Conservation (phyloP, 176 grass and related monocot species). For the Zoysia pacifica region DNA sequence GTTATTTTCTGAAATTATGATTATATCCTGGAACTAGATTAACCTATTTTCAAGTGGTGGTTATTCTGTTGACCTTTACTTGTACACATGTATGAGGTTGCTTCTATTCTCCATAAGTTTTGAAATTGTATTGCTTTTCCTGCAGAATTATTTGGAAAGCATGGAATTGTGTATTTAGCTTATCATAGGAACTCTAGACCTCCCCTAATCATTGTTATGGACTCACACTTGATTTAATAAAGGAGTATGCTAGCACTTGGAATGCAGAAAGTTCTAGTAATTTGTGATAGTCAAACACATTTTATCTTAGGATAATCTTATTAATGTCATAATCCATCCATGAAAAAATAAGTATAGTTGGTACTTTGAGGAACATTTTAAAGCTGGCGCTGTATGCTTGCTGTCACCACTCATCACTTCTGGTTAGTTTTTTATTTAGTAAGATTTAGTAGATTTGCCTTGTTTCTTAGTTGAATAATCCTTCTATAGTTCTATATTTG, state of each 20-base stretch:
- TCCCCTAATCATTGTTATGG: background rate
- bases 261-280: background rate
- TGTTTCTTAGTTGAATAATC: background rate
- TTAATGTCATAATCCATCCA: background rate
- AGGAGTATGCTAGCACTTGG: background rate
- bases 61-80: too few relatives aligned
- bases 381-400: background rate
- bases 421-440: too few relatives aligned
- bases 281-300: slow-evolving; percentile 8
- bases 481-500: background rate
- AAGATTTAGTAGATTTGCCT: too few relatives aligned
- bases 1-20: too few relatives aligned
- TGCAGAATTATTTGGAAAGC: background rate
- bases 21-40: too few relatives aligned
- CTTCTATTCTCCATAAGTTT: too few relatives aligned
- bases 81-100: too few relatives aligned
- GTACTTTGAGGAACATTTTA: background rate
- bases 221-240: too few relatives aligned
- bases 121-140: background rate
- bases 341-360: background rate
- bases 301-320: background rate
- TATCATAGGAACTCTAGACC: background rate
- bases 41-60: too few relatives aligned
- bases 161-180: background rate
- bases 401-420: too few relatives aligned